A percentile compares a stretch with the other conserved stretches of the same genome.
These are phyloP conservation scores for Vanrija sp. DNA, from an alignment of 1,284 basidiomycete genomes.

Conservation along the genomic window DNA sequence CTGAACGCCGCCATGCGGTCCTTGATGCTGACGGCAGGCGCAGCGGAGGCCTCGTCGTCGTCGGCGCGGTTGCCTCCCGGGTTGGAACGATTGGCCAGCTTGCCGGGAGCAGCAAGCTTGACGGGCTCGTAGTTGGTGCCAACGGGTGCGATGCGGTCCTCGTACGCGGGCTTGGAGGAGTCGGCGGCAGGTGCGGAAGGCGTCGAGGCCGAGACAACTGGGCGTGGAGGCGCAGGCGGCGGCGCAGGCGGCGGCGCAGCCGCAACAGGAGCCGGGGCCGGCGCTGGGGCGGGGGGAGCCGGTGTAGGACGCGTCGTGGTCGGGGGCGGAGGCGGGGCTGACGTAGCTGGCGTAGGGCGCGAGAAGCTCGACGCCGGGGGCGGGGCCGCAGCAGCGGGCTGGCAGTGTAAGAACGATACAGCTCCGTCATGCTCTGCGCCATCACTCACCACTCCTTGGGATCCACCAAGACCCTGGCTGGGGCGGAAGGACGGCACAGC, in stretches of 20 bases:
- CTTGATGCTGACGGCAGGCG: conserved; percentile 27
- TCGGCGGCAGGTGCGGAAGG: conserved; percentile 19
- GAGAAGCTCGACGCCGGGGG: conserved; percentile 18
- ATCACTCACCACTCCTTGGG: conserved; percentile 37
- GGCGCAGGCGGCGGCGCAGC: conserved; percentile 18
- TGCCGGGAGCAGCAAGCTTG: conserved; percentile 68
- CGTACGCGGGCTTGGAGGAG: conserved; percentile 63
- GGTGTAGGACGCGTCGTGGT: conserved; percentile 11
- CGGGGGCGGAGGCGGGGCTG: conserved; percentile 51
- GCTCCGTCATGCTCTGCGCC: no score
- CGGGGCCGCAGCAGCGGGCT: conserved; percentile 21
- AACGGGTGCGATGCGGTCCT: conserved; percentile 75
- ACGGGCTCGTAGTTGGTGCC: conserved; percentile 86
- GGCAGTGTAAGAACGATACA: not conserved
- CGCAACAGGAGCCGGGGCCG: conserved; percentile 18
- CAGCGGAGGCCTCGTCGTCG: conserved; percentile 38
- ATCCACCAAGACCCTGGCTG: conserved; percentile 42
- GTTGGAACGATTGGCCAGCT: conserved; percentile 74
- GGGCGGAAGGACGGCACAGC: conserved; percentile 40
- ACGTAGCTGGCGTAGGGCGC: conserved; percentile 4
- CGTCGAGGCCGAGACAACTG: conserved; percentile 27
- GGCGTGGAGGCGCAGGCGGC: conserved; percentile 14
- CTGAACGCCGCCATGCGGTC: conserved; percentile 42
- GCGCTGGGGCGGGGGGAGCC: conserved; percentile 23
- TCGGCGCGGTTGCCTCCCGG: conserved; percentile 48